phyloP scores from a whole-genome alignment of 164 flowering plant genomes.

The Warburgia ugandensis region DNA sequence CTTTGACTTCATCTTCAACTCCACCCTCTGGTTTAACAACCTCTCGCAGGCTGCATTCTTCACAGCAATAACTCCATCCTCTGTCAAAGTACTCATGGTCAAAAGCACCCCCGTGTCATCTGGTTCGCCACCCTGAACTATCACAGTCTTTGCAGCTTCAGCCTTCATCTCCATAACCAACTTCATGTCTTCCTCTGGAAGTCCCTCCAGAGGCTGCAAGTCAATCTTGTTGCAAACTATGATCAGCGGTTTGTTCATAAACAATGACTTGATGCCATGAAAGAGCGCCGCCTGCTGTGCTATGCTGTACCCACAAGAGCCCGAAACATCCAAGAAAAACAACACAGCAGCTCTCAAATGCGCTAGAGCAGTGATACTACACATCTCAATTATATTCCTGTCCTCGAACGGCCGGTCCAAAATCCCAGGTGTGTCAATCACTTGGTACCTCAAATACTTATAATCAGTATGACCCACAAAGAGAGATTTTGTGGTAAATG shows the following conservation, averaged over 20 bases:
- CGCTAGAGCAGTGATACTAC: conserved; percentile 89
- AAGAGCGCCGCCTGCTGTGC: conserved; percentile 88
- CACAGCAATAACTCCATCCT: conserved; percentile 74
- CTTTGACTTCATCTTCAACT: conserved; percentile 79
- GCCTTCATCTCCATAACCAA: conserved; percentile 72
- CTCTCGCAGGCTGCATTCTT: conserved; percentile 89
- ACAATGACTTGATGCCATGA: conserved; percentile 85
- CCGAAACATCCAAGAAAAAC: conserved; percentile 83
- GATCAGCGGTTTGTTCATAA: conserved; percentile 77
- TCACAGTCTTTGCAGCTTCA: conserved; percentile 74
- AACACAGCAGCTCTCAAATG: conserved; percentile 84
- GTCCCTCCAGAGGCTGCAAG: conserved; percentile 69
- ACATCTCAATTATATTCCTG: conserved; percentile 94
- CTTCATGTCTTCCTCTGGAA: conserved; percentile 73
- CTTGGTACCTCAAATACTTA: conserved; percentile 79
- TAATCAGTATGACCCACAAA: conserved; percentile 95
- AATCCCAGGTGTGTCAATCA: conserved; percentile 92
- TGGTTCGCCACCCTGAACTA: conserved; percentile 62
- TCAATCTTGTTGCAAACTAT: conserved; percentile 91
- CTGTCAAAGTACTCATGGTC: conserved; percentile 86
- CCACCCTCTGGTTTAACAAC: conserved; percentile 77
- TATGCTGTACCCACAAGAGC: conserved; percentile 84
- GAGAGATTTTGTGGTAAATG: conserved; percentile 87
- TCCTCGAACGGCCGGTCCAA: conserved; percentile 92
- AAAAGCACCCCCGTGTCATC: conserved; percentile 48